These are phyloP conservation scores for Pseudognaphalium luteoalbum DNA, from an alignment of 129 eudicot species.

Conservation along the genomic window DNA sequence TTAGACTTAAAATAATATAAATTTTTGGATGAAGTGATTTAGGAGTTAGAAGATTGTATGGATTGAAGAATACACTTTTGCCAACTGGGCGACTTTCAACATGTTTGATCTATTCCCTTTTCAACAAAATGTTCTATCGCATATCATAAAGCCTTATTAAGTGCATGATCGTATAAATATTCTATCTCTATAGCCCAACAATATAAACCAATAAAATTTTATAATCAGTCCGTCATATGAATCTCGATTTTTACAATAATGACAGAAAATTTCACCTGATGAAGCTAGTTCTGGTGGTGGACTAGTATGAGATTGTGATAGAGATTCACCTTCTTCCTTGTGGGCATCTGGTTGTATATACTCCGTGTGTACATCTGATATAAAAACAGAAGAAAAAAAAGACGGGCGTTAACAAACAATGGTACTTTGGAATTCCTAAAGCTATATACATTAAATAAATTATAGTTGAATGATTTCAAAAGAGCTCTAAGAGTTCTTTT, in stretches of 20 bases:
- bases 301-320: constrained; percentile 19
- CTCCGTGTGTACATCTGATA: constrained; percentile 33
- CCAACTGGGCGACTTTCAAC: not conserved
- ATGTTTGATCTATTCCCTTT: constrained; percentile 18
- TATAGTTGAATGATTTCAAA: not conserved
- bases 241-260: not conserved
- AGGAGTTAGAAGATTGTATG: not conserved
- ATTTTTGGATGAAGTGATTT: not conserved
- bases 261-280: constrained; percentile 33
- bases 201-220: constrained; percentile 1
- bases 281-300: constrained; percentile 14
- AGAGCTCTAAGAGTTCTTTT: not conserved
- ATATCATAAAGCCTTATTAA: not conserved
- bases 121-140: constrained; percentile 9
- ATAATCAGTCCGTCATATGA: not conserved
- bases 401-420: no score
- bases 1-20: not conserved
- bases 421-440: no score
- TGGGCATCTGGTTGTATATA: constrained; percentile 36
- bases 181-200: not conserved
- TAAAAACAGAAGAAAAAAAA: not conserved
- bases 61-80: not conserved
- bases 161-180: constrained; percentile 1
- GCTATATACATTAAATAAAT: no score
- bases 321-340: constrained; percentile 49